Conservation (phyloP, 306 rosid species). For the Cucumis hystrix region DNA sequence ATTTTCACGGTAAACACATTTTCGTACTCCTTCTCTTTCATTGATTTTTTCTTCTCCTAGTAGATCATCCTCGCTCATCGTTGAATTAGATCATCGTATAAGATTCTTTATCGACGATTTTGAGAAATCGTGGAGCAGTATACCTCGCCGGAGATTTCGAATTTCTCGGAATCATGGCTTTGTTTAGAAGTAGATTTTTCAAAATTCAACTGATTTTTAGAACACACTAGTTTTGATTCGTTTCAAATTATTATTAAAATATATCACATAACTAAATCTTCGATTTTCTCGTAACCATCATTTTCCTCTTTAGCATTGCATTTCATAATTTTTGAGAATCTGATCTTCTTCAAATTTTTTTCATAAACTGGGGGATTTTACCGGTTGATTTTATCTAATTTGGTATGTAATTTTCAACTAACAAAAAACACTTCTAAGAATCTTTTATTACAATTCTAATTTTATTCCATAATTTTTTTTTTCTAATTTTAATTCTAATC, state of each 20-base stretch:
- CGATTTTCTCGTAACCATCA: not conserved
- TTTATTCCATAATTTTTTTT: not conserved
- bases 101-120: not conserved
- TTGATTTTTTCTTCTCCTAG: not conserved
- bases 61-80: not conserved
- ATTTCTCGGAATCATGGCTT: not conserved
- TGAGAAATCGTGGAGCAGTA: not conserved
- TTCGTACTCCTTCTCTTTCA: not conserved
- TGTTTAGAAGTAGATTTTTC: not conserved
- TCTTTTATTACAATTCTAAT: not conserved
- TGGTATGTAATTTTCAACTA: not conserved
- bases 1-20: constrained; percentile 39
- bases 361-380: not conserved
- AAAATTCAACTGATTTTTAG: not conserved
- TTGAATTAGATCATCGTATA: not conserved
- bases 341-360: not conserved
- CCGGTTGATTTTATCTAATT: not conserved
- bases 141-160: not conserved
- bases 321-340: not conserved
- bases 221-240: not conserved
- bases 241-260: too few species aligned
- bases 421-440: not conserved
- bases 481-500: not conserved
- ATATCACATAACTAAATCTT: not conserved
- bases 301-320: not conserved